Evolutionary conservation across 2,329 filamentous ascomycete species (phyloP).

Genomic region (Cercospora sp.): DNA sequence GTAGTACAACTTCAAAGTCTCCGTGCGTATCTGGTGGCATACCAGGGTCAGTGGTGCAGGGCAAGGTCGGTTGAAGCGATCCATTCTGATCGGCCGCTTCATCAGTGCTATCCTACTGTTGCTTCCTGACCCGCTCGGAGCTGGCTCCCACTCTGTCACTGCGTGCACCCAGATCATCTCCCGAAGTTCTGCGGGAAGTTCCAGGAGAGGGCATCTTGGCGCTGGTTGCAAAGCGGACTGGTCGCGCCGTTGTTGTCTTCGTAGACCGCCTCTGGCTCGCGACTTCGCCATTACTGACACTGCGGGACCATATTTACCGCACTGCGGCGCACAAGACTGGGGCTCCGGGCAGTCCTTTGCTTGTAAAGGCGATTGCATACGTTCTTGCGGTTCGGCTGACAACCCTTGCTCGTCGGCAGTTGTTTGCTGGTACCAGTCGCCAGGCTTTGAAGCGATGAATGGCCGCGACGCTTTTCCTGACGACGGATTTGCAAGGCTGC

Average conservation of each 20-base stretch:
- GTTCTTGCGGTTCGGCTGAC: neutral
- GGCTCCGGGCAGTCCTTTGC: neutral
- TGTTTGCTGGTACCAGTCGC: neutral
- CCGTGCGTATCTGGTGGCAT: conserved; percentile 25
- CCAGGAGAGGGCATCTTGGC: conserved; percentile 22
- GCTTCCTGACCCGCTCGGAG: neutral
- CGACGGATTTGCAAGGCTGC: conserved; percentile 2
- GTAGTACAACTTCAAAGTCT: conserved; percentile 32
- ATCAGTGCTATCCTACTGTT: neutral
- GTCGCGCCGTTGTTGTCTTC: neutral
- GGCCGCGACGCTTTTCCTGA: conserved; percentile 1
- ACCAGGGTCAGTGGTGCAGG: conserved; percentile 27
- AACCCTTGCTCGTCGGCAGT: neutral
- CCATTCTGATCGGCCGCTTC: conserved; percentile 26
- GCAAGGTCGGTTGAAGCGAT: conserved; percentile 23
- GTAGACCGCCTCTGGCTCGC: neutral
- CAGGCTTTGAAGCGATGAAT: neutral
- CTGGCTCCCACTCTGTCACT: conserved; percentile 26
- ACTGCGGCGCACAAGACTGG: neutral
- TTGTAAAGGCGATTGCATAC: neutral
- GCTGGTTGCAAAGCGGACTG: neutral
- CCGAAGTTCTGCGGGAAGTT: conserved; percentile 29
- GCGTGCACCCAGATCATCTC: conserved; percentile 27
- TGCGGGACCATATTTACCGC: neutral
- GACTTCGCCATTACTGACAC: neutral